Evolutionary conservation across 176 grass and related monocot species (phyloP).

Genomic region (Eleusine coracana): DNA sequence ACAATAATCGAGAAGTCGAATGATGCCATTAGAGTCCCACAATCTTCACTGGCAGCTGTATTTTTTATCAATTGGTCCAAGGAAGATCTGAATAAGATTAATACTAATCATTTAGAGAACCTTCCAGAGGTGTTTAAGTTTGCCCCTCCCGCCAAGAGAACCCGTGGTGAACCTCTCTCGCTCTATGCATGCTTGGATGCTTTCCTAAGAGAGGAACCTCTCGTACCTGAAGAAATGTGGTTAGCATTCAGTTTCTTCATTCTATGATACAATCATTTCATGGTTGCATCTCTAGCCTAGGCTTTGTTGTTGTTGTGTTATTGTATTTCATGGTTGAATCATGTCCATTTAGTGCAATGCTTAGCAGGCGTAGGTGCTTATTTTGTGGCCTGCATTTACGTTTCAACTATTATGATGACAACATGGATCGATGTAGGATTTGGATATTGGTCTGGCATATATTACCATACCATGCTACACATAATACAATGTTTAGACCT

Average conservation of each 20-base stretch:
- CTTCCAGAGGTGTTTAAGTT: conserved; percentile 93
- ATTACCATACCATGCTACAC: not conserved
- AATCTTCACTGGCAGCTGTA: conserved; percentile 57
- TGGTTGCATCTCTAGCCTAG: not conserved
- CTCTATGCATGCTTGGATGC: conserved; percentile 98
- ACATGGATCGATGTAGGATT: not conserved
- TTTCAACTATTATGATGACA: conserved; percentile 13
- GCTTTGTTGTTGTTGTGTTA: not conserved
- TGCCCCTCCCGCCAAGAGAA: conserved; percentile 89
- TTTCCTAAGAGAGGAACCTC: conserved; percentile 96
- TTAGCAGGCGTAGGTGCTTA: not conserved
- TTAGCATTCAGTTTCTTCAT: conserved; percentile 53
- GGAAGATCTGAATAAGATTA: conserved; percentile 66
- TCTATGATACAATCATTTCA: conserved; percentile 17
- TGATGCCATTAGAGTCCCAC: conserved; percentile 58
- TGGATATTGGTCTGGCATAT: not conserved
- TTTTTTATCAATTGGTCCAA: conserved; percentile 90
- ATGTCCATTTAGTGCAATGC: conserved; percentile 6
- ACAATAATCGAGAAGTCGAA: conserved; percentile 59
- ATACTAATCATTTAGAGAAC: conserved; percentile 68
- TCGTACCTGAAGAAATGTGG: conserved; percentile 99
- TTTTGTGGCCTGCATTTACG: not conserved
- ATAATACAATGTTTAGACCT: not conserved
- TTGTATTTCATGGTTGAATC: not conserved
- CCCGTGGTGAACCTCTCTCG: conserved; percentile 92